Base-by-base conservation (phyloP, 768 basidiomycete species). In the Collybia sordida region DNA sequence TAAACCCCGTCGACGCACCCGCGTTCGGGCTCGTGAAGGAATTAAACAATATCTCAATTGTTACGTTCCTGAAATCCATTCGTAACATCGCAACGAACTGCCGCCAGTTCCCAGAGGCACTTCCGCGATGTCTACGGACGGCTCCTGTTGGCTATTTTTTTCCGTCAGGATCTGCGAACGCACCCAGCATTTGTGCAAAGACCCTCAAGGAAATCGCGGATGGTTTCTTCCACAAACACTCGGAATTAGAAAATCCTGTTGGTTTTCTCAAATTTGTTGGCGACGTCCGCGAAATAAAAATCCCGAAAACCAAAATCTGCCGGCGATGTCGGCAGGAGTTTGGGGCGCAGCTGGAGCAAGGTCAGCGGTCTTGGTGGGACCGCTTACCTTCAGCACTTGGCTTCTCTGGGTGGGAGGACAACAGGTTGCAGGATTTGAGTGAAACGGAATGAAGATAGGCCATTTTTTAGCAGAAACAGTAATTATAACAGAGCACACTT, bases 1-100 rank as follows among this genome's bases (percentile, higher is more conserved):
- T 36, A 7, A 28, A 45, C 7, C 42, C 44, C n/a, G 9, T 17
- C 7, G 54, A 56, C 41, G 44, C 47, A 28, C 38, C 31, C 22
- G n/a, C 12, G 7, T 56, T 56, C 21, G 42, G 50, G 3, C 23
- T 52, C 4, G 47, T 52, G 47, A 56, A 56, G 27, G 51, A 56
- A 9, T 39, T 42, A 19, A 44, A 49, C 17, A 39, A 49, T 21
- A 22, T 36, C 12, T 56, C 54, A 4, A 52, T 49, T 17, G 31
- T 49, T 14, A 40, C 19, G 6, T 31, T 52, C 43, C 43, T 56
- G 39, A 42, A 49, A 17, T 56, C 42, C 40, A 49, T 56, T 3
- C 51, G 47, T 3, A 19, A 21, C 4, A 19, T 52, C 1, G 54
- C 50, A 18, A 36, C 9, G 4, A 34, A 28, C 2, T 56, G 54